phyloP scores from a whole-genome alignment of 2,329 filamentous ascomycete genomes.

The Claviceps maximensis region DNA sequence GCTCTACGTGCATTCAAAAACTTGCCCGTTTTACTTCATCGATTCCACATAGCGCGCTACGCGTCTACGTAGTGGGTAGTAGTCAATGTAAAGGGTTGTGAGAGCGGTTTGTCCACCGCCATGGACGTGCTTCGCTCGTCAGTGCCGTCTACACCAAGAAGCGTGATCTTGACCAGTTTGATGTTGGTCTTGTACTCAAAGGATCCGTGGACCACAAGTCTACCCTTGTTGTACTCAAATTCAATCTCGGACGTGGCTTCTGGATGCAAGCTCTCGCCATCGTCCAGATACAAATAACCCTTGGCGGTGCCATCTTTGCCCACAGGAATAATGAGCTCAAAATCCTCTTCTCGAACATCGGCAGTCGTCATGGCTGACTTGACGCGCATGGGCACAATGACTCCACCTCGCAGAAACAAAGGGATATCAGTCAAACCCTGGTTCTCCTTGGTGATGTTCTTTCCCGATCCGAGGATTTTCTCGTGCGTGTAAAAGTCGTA shows the following conservation, averaged over 20 bases:
- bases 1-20: neutral
- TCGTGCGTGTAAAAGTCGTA: slow-evolving; percentile 35
- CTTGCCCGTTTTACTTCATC: no score
- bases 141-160: neutral
- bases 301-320: slow-evolving; percentile 45
- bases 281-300: slow-evolving; percentile 60
- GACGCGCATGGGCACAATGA: slow-evolving; percentile 45
- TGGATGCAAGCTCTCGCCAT: slow-evolving; percentile 47
- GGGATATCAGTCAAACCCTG: slow-evolving; percentile 36
- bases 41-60: no score
- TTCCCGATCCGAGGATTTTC: slow-evolving; percentile 24
- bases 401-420: slow-evolving; percentile 49
- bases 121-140: neutral
- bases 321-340: slow-evolving; percentile 55
- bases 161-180: slow-evolving; percentile 4
- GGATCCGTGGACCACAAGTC: slow-evolving; percentile 28
- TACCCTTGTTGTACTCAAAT: slow-evolving; percentile 42
- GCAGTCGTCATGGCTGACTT: slow-evolving; percentile 47
- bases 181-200: slow-evolving; percentile 1
- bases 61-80: slow-evolving; percentile 7
- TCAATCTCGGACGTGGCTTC: slow-evolving; percentile 9
- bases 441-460: slow-evolving; percentile 20
- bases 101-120: neutral
- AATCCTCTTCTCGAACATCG: slow-evolving; percentile 47
- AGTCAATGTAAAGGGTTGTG: neutral